phyloP scores from a whole-genome alignment of 306 rosid genomes.

The Cucumis melo region DNA sequence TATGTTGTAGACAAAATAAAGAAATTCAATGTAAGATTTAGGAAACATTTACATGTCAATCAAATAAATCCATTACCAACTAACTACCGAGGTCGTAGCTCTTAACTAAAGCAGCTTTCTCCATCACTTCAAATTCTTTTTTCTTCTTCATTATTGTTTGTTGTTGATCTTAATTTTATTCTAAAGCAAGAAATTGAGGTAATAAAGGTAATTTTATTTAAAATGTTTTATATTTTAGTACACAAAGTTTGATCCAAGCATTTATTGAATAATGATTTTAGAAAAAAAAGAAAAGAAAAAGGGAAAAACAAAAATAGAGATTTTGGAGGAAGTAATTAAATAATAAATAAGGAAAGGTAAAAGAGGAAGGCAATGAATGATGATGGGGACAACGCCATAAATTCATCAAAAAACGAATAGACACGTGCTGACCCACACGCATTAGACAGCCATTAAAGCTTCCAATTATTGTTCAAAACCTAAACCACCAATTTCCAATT shows the following conservation, averaged over 20 bases:
- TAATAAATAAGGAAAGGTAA: neutral
- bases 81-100: too few relatives aligned
- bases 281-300: neutral
- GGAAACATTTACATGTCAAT: too few relatives aligned
- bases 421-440: conserved; percentile 2
- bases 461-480: neutral
- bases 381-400: neutral
- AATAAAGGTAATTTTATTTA: too few relatives aligned
- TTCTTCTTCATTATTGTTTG: too few relatives aligned
- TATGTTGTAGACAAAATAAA: too few relatives aligned
- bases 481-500: neutral
- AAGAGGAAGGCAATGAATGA: neutral
- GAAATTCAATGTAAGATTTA: too few relatives aligned
- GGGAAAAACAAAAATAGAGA: neutral
- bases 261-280: neutral
- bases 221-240: neutral
- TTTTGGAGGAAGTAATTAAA: neutral
- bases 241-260: neutral
- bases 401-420: neutral
- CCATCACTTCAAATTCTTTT: too few relatives aligned
- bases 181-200: too few relatives aligned
- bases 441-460: neutral
- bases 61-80: too few relatives aligned
- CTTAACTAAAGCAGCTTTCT: too few relatives aligned
- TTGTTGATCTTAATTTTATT: too few relatives aligned